Evolutionary conservation across 2,329 filamentous ascomycete genomes (phyloP).

Genomic region (Xylaria digitata): DNA sequence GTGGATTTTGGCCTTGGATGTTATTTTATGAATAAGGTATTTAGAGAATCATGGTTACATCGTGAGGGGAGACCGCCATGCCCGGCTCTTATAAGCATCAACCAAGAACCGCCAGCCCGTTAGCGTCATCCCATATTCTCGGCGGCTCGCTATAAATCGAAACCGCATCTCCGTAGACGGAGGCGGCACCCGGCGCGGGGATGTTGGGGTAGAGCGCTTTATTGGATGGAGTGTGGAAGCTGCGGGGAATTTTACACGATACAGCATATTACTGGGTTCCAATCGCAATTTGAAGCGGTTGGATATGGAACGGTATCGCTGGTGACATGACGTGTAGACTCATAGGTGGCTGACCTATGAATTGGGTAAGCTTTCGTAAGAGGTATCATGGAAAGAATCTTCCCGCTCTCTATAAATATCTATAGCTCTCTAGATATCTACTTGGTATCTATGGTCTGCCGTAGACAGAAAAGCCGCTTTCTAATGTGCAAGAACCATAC

Average conservation of each 20-base stretch:
- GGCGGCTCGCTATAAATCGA: constrained; percentile 11
- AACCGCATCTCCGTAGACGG: constrained; percentile 20
- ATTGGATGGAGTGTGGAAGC: constrained; percentile 38
- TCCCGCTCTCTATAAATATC: background rate
- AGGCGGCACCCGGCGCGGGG: constrained; percentile 31
- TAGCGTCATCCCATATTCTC: constrained; percentile 1
- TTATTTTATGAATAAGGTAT: background rate
- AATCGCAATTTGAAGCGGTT: background rate
- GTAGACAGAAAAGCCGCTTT: background rate
- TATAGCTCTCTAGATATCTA: constrained; percentile 23
- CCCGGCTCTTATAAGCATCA: constrained; percentile 19
- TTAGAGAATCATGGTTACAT: background rate
- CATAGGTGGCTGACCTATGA: background rate
- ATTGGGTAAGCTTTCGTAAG: background rate
- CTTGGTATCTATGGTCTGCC: constrained; percentile 19
- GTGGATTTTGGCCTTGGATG: background rate
- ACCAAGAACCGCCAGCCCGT: background rate
- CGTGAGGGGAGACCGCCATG: background rate
- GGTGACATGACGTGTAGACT: background rate
- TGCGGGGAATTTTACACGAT: constrained; percentile 41
- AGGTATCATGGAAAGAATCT: background rate
- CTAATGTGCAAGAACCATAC: background rate
- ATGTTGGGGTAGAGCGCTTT: constrained; percentile 24
- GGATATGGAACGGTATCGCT: constrained; percentile 3
- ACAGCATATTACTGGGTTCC: constrained; percentile 20